These are phyloP conservation scores for Pluteus cervinus DNA, from an alignment of 768 basidiomycete species.

Conservation along the genomic window DNA sequence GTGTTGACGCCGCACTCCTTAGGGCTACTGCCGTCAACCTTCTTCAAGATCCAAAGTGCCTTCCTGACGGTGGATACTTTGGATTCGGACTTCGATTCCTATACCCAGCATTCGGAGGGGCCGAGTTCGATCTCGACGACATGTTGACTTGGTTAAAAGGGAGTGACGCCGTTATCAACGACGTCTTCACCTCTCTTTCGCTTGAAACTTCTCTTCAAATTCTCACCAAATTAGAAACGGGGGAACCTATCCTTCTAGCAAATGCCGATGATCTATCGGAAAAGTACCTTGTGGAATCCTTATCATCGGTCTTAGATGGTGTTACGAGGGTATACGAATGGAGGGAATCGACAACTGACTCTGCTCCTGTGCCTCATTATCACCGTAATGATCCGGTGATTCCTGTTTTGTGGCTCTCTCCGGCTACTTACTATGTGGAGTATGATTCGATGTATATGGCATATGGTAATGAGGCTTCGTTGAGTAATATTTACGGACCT, in stretches of 20 bases:
- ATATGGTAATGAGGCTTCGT: constrained; percentile 18
- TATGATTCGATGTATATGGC: constrained; percentile 10
- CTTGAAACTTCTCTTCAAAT: constrained; percentile 14
- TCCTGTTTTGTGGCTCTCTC: constrained; percentile 9
- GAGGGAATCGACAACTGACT: no score
- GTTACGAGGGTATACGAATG: constrained; percentile 11
- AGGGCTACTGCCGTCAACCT: constrained; percentile 15
- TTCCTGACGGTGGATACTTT: constrained; percentile 33
- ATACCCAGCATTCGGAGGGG: constrained; percentile 23
- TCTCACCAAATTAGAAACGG: no score
- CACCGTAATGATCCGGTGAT: constrained; percentile 2
- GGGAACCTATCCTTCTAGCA: no score
- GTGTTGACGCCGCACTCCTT: constrained; percentile 5
- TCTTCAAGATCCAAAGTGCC: constrained; percentile 23
- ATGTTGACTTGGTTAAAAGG: constrained; percentile 20
- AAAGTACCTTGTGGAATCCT: no score
- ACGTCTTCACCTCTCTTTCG: constrained; percentile 12
- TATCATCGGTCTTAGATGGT: no score
- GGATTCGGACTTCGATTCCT: constrained; percentile 32
- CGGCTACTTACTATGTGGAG: constrained; percentile 5
- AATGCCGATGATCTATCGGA: no score
- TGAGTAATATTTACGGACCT: constrained; percentile 14
- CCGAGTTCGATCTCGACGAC: not conserved
- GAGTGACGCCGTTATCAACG: constrained; percentile 17
- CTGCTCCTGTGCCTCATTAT: no score